Evolutionary conservation across 192 early-diverging fungal species (phyloP).

Genomic region (Paraglomus brasilianum): DNA sequence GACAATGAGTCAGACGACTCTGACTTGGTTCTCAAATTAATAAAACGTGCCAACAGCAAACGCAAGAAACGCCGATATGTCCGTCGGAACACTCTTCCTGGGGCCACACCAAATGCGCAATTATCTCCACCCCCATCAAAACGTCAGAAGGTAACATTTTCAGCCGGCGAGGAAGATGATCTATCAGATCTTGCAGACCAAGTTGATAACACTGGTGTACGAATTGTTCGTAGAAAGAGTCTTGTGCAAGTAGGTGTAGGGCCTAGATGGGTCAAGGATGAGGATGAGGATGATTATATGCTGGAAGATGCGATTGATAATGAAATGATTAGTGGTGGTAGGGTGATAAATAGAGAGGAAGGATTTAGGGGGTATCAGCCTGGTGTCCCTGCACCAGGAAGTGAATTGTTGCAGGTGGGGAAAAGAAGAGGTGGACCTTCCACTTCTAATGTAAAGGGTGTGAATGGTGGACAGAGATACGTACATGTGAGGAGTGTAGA

Average conservation of each 20-base stretch:
- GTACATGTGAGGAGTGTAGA: too few relatives aligned
- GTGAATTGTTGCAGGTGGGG: not conserved
- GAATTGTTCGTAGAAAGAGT: not conserved
- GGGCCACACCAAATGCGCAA: too few relatives aligned
- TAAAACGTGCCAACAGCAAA: conserved; percentile 29
- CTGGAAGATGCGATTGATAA: too few relatives aligned
- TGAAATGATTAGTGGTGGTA: too few relatives aligned
- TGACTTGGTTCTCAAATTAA: conserved; percentile 27
- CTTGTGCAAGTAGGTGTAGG: conserved; percentile 17
- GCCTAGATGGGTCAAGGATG: conserved; percentile 8
- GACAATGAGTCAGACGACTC: not conserved
- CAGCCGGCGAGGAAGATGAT: not conserved
- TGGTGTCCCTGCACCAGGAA: not conserved
- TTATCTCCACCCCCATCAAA: too few relatives aligned
- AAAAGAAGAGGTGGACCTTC: too few relatives aligned
- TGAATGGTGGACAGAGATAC: too few relatives aligned
- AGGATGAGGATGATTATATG: not conserved
- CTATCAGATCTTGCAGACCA: not conserved
- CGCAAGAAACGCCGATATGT: conserved; percentile 26
- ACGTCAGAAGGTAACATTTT: too few relatives aligned
- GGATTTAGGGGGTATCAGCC: not conserved
- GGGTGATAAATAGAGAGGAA: too few relatives aligned
- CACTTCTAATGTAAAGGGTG: too few relatives aligned
- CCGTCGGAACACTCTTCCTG: conserved; percentile 20
- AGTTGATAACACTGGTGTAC: not conserved